These are phyloP conservation scores for Metschnikowia lunata DNA, from an alignment of 805 yeast species.

Conservation along the genomic window DNA sequence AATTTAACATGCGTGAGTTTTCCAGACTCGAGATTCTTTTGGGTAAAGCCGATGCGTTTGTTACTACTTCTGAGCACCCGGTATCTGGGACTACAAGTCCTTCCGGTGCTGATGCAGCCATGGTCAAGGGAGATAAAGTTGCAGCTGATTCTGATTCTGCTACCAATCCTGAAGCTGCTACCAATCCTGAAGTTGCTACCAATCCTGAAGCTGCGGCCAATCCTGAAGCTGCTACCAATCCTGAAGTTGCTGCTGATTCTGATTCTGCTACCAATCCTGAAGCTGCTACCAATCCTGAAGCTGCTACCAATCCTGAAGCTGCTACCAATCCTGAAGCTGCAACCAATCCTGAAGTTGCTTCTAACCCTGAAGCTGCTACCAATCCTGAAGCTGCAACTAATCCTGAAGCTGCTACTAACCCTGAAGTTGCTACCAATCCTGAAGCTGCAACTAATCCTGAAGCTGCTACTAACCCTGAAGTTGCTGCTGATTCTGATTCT, in stretches of 20 bases:
- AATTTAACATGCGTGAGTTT: constrained; percentile 2
- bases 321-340: background rate
- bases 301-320: background rate
- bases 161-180: background rate
- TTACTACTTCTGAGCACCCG: background rate
- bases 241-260: too few species aligned
- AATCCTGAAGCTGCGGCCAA: too few species aligned
- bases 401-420: background rate
- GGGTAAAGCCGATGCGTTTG: background rate
- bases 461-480: too few species aligned
- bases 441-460: background rate
- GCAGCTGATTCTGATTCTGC: background rate
- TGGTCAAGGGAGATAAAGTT: too few species aligned
- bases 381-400: too few species aligned
- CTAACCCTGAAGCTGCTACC: too few species aligned
- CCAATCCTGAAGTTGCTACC: background rate
- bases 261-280: too few species aligned
- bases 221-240: too few species aligned
- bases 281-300: too few species aligned
- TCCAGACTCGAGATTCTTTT: background rate
- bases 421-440: background rate
- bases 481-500: too few species aligned
- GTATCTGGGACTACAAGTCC: background rate
- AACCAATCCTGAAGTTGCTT: background rate
- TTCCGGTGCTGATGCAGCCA: background rate